phyloP scores from a whole-genome alignment of 768 basidiomycete species.

The Auricularia auricula-judae region DNA sequence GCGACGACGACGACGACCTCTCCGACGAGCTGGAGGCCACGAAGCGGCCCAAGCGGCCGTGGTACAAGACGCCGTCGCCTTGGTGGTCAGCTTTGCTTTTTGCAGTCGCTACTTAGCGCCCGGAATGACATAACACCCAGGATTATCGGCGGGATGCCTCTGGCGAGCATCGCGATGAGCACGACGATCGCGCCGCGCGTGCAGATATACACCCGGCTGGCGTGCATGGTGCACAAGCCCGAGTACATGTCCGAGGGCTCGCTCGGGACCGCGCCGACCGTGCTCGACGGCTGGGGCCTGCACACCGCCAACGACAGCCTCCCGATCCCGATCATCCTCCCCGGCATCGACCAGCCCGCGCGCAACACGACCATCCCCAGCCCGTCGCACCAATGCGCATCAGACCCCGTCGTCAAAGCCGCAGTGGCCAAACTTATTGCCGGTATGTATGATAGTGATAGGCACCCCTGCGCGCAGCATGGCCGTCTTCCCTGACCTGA shows the following conservation, averaged over 20 bases:
- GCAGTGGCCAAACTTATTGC: constrained; percentile 55
- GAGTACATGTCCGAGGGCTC: constrained; percentile 25
- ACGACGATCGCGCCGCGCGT: constrained; percentile 59
- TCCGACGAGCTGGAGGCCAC: background rate
- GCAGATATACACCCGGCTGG: constrained; percentile 64
- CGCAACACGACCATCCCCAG: constrained; percentile 3
- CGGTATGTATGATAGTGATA: constrained; percentile 30
- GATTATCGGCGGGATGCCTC: constrained; percentile 43
- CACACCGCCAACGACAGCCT: background rate
- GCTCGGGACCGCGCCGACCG: constrained; percentile 7
- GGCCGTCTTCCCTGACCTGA: too few species aligned
- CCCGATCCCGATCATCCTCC: background rate
- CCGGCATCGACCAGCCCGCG: background rate
- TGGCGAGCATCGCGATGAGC: constrained; percentile 43
- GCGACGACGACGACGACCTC: background rate
- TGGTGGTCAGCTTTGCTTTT: constrained; percentile 41
- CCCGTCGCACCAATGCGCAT: constrained; percentile 34
- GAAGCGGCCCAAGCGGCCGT: constrained; percentile 29
- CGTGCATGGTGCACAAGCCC: constrained; percentile 56
- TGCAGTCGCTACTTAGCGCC: constrained; percentile 1
- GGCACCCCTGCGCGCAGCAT: background rate
- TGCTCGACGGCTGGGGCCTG: background rate
- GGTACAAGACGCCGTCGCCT: constrained; percentile 69
- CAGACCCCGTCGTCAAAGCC: constrained; percentile 66
- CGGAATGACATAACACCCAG: constrained; percentile 24